Base-by-base conservation (phyloP, 176 grass and related monocot species). In the Juncus inflexus region DNA sequence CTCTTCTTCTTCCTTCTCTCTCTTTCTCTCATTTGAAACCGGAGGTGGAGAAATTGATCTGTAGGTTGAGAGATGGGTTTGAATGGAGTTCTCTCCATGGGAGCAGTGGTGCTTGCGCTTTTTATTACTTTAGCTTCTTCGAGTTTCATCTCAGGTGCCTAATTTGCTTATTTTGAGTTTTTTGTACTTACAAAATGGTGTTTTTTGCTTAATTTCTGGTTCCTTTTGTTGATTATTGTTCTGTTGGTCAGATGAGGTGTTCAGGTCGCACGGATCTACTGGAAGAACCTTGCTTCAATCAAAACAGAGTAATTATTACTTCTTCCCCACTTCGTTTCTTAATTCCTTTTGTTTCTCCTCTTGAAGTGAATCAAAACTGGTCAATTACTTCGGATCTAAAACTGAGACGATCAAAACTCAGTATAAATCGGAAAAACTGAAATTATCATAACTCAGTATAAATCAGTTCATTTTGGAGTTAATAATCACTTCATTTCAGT, bases 211-310 rank as follows among this genome's bases (percentile, higher is more conserved):
- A 11, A 42, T 53, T 15, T 35, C 40, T 47, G 50, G 39, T 16
- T 36, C 9, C 19, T 63, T 35, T 15, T 76, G 3, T 76, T 4
- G 41, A 8, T 28, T 36, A 10, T 58, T 52, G 35, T 35, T 59
- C 9, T 8, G 76, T 70, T 77, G 60, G 62, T 77, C 74, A 91
- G 88, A 79, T 79, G 80, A 76, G 10, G 88, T 82, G 39, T 66
- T 87, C 35, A 52, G 36, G 52, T 57, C n/a, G 41, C 77, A 52
- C 45, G 77, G 64, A 77, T 38, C 65, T 64, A 73, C 74, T 45
- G 80, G 84, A 52, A 81, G 88, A 69, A 91, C 61, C 74, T 68
- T 87, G 77, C 84, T 87, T 57, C 88, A 91, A 73, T 9, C 77
- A 41, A 81, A 77, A 67, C 78, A 70, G 64, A 74, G 84, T 79